Conservation (phyloP, 805 yeast genomes). For the Candida vartiovaarae region DNA sequence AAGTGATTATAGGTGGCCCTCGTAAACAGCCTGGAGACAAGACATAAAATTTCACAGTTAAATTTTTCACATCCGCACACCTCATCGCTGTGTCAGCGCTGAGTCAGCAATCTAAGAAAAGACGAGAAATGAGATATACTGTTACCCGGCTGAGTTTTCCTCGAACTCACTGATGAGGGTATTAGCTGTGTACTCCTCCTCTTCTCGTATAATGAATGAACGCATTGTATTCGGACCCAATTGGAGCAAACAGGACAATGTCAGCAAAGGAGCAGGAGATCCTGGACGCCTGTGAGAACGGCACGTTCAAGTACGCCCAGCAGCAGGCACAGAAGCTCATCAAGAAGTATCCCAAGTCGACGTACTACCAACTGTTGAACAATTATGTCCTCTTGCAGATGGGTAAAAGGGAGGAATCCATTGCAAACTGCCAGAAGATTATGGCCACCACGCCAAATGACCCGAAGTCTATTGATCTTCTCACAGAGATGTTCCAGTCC, state of each 20-base stretch:
- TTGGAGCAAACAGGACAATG: too few species aligned
- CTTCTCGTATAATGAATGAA: too few species aligned
- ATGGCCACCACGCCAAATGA: constrained; percentile 43
- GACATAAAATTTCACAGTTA: background rate
- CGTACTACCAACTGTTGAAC: constrained; percentile 37
- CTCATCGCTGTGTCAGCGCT: background rate
- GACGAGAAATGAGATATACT: too few species aligned
- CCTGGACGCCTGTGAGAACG: constrained; percentile 40
- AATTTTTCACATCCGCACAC: constrained; percentile 1
- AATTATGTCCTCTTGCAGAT: constrained; percentile 24
- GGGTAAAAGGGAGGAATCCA: constrained; percentile 26
- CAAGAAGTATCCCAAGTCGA: constrained; percentile 48
- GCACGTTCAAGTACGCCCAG: constrained; percentile 48
- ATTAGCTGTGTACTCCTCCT: too few species aligned
- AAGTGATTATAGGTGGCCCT: background rate
- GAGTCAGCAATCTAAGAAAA: too few species aligned
- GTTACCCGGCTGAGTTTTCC: too few species aligned
- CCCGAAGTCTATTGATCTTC: constrained; percentile 40
- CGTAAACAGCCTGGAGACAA: too few species aligned
- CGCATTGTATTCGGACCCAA: too few species aligned
- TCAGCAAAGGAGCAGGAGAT: constrained; percentile 27
- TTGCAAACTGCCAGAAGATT: constrained; percentile 17
- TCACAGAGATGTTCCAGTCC: constrained; percentile 38
- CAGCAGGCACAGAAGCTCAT: constrained; percentile 40
- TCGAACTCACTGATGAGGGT: too few species aligned